These are phyloP conservation scores for Coemansia sp. DNA, from an alignment of 192 early-diverging fungal genomes.

Conservation along the genomic window DNA sequence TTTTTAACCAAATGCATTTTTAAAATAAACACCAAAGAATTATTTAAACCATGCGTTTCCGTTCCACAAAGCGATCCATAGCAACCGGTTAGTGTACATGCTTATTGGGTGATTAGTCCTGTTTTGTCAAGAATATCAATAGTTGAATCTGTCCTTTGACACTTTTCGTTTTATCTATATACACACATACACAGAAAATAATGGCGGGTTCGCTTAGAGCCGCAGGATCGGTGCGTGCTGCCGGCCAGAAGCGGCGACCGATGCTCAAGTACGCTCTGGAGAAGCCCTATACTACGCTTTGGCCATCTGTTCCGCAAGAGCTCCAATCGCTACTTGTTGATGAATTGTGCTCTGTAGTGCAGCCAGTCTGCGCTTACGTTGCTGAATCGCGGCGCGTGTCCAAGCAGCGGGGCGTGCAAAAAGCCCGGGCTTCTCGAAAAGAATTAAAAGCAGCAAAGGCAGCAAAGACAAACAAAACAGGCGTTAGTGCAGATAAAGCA, in stretches of 20 bases:
- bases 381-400: constrained; percentile 20
- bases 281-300: constrained; percentile 34
- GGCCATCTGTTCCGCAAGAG: constrained; percentile 21
- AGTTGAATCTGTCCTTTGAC: too few relatives aligned
- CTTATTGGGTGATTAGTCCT: too few relatives aligned
- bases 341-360: constrained; percentile 24
- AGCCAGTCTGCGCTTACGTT: constrained; percentile 29
- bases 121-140: too few relatives aligned
- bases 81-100: too few relatives aligned
- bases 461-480: constrained; percentile 1
- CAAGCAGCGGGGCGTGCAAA: constrained; percentile 14
- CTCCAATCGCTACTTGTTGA: constrained; percentile 18
- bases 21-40: too few relatives aligned
- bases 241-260: constrained; percentile 21
- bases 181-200: too few relatives aligned
- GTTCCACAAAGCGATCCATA: too few relatives aligned
- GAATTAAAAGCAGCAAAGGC: not conserved
- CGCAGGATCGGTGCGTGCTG: constrained; percentile 14
- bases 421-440: constrained; percentile 14
- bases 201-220: not conserved
- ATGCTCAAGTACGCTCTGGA: constrained; percentile 48
- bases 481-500: too few relatives aligned
- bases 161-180: too few relatives aligned
- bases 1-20: too few relatives aligned
- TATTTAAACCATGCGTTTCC: too few relatives aligned